Base-by-base conservation (phyloP, 441 rosid species). In the Populus hybrid region DNA sequence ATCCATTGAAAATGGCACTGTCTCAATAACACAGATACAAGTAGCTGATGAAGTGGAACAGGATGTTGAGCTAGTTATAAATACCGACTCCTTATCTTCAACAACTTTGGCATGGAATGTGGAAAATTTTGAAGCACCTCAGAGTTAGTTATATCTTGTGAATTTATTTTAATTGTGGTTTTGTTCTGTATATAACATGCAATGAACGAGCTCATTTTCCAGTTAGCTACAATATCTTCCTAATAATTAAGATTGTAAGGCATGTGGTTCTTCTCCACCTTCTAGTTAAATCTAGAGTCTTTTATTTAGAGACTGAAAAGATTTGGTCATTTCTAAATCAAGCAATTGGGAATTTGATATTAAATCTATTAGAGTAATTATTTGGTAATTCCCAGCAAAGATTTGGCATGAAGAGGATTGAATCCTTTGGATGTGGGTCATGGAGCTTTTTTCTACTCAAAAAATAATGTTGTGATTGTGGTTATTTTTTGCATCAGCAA, bases 61-160 rank as follows among this genome's bases (percentile, higher is more conserved):
- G 68, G 83, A 74, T 50, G 80, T 76, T 63, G 86, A 75, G 72
- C 83, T 80, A 53, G 84, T 71, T 84, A 76, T 74, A 72, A 77
- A 64, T 81, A 69, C 75, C 24, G 79, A 59, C 12, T 65, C 90
- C 76, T 84, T 83, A 66, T 82, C 88, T 82, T 80, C 90, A 53
- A 73, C 90, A 53, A 74, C 86, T 35, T 78, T 69, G 75, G 76
- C 81, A 69, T 90, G 91, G 95, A 88, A 84, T 79, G 86, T 85
- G 77, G 95, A 90, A 77, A 84, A 87, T 79, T 74, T 70, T 71
- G 94, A 90, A 59, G 92, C 98, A 32, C 97, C 97, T 12, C 87
- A 88, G 83, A 85, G 98, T 96, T 80, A 83, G 91, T 84, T 36
- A 72, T 66, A 76, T 74, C 75, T 61, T 74, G 20, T 71, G 71